phyloP scores from a whole-genome alignment of 2,329 filamentous ascomycete genomes.

The Stylonectria norvegica region DNA sequence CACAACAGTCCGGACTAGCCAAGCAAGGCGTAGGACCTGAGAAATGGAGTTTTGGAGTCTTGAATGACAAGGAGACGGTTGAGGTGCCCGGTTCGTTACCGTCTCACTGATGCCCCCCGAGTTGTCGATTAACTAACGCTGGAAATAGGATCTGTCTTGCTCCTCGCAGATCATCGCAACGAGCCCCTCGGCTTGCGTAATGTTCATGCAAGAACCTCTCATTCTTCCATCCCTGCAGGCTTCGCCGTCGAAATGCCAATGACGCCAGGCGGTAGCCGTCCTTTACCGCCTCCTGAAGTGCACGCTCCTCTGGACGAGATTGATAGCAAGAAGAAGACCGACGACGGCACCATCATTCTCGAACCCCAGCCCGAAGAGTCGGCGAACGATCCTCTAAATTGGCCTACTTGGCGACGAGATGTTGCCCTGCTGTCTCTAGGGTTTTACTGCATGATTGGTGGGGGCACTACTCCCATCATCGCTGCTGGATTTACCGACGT shows the following conservation, averaged over 20 bases:
- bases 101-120: neutral
- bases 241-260: slow-evolving; percentile 36
- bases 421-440: slow-evolving; percentile 76
- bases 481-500: slow-evolving; percentile 88
- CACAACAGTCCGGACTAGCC: slow-evolving; percentile 5
- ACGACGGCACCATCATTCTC: slow-evolving; percentile 79
- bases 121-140: slow-evolving; percentile 8
- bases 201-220: slow-evolving; percentile 54
- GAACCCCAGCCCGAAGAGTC: slow-evolving; percentile 92
- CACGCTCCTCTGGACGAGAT: slow-evolving; percentile 19
- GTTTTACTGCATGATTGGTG: slow-evolving; percentile 89
- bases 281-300: slow-evolving; percentile 7
- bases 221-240: slow-evolving; percentile 53
- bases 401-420: slow-evolving; percentile 79
- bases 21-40: slow-evolving; percentile 23
- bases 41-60: slow-evolving; percentile 69
- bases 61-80: slow-evolving; percentile 76
- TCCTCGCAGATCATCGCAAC: slow-evolving; percentile 54
- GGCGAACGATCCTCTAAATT: slow-evolving; percentile 87
- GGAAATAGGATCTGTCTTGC: slow-evolving; percentile 53
- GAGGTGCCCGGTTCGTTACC: slow-evolving; percentile 72
- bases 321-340: slow-evolving; percentile 67
- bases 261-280: slow-evolving; percentile 26
- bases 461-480: slow-evolving; percentile 85
- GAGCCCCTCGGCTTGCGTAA: slow-evolving; percentile 58